Conservation (phyloP, 768 basidiomycete genomes). For the Pulveroboletus sp. region DNA sequence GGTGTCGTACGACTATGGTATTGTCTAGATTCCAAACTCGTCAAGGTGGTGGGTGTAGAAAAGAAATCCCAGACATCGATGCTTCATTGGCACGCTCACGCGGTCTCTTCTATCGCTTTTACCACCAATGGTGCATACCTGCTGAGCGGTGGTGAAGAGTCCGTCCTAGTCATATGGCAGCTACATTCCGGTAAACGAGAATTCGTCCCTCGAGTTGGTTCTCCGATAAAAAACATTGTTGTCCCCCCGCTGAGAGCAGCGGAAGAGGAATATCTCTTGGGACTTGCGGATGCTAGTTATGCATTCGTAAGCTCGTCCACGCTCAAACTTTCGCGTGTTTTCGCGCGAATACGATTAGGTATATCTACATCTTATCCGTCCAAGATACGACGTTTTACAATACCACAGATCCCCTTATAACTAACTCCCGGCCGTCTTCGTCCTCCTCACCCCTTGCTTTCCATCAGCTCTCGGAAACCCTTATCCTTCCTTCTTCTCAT, state of each 20-base stretch:
- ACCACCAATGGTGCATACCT: slow-evolving; percentile 89
- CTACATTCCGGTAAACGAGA: slow-evolving; percentile 83
- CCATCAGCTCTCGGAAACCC: slow-evolving; percentile 65
- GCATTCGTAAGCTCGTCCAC: slow-evolving; percentile 68
- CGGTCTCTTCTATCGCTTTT: slow-evolving; percentile 82
- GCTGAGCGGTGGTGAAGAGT: slow-evolving; percentile 91
- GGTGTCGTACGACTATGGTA: slow-evolving; percentile 92
- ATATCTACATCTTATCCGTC: slow-evolving; percentile 19
- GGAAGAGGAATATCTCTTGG: slow-evolving; percentile 86
- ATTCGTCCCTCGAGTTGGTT: slow-evolving; percentile 88
- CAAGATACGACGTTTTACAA: neutral
- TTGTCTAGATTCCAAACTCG: slow-evolving; percentile 63
- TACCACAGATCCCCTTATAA: slow-evolving; percentile 33
- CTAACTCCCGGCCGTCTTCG: slow-evolving; percentile 34
- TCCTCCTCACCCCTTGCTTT: slow-evolving; percentile 62
- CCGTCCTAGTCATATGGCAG: slow-evolving; percentile 97
- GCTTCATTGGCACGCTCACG: slow-evolving; percentile 96
- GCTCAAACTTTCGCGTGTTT: slow-evolving; percentile 66
- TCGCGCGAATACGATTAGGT: slow-evolving; percentile 79
- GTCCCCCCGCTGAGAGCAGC: slow-evolving; percentile 44
- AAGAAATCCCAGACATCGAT: slow-evolving; percentile 80
- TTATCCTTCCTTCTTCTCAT: slow-evolving; percentile 90
- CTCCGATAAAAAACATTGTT: slow-evolving; percentile 71
- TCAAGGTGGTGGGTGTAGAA: slow-evolving; percentile 57
- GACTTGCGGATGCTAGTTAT: slow-evolving; percentile 77